These are phyloP conservation scores for Triticum timopheevii DNA, from an alignment of 176 grass and related monocot species.

Conservation along the genomic window DNA sequence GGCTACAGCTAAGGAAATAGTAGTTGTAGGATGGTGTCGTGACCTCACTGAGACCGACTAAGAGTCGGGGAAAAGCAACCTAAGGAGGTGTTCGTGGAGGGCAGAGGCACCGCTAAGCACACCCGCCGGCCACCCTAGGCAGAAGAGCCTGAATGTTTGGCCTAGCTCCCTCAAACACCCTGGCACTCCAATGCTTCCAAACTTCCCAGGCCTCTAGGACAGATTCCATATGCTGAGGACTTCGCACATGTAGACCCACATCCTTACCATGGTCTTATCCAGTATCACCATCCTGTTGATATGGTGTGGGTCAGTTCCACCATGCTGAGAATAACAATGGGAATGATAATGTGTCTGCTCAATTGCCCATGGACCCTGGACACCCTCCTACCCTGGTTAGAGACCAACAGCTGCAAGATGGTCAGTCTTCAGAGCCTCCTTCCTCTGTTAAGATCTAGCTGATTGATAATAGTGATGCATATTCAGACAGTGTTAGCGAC, in stretches of 20 bases:
- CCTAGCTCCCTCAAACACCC: neutral
- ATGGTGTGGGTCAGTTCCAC: neutral
- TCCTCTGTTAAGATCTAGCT: neutral
- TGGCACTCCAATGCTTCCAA: neutral
- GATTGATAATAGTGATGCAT: neutral
- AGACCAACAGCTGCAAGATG: neutral
- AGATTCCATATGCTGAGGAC: neutral
- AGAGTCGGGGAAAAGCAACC: neutral
- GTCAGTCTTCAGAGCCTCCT: neutral
- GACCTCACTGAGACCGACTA: neutral
- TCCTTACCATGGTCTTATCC: neutral
- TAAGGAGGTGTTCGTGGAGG: neutral
- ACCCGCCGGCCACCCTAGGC: neutral
- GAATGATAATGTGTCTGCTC: neutral
- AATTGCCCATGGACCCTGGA: neutral
- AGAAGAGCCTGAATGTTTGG: neutral
- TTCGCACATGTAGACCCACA: neutral
- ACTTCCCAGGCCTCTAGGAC: neutral
- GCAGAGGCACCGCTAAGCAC: neutral
- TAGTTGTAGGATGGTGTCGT: neutral
- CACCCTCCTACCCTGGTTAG: neutral
- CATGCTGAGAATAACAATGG: neutral
- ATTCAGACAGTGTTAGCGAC: neutral
- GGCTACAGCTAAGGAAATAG: neutral
- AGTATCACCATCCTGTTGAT: neutral